Conservation (phyloP, 73 alveolate genomes). For the Paramecium pentaurelia region DNA sequence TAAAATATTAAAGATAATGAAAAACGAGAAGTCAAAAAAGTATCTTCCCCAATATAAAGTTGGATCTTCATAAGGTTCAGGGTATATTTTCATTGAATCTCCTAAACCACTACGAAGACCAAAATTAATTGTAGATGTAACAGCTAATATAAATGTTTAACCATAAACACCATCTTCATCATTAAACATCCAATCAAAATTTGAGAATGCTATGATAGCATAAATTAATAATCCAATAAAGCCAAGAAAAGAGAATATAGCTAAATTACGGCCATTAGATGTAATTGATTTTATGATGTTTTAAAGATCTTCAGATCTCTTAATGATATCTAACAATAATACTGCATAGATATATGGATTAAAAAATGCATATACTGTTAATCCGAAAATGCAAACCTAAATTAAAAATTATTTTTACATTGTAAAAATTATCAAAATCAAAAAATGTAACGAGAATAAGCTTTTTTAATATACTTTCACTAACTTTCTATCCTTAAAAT, state of each 20-base stretch:
- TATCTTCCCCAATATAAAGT: conserved; percentile 19
- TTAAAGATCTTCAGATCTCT: conserved; percentile 61
- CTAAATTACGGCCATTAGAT: conserved; percentile 44
- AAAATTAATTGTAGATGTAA: conserved; percentile 33
- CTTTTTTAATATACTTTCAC: background rate
- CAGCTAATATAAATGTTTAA: conserved; percentile 36
- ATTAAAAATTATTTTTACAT: background rate
- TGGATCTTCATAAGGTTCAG: background rate
- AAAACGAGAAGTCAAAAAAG: conserved; percentile 53
- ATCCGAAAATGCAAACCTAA: conserved; percentile 34
- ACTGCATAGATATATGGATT: conserved; percentile 54
- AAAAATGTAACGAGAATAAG: background rate
- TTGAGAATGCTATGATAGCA: background rate
- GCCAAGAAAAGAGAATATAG: conserved; percentile 48
- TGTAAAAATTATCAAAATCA: conserved; percentile 24
- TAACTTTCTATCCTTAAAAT: background rate
- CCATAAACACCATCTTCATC: conserved; percentile 1
- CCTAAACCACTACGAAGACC: conserved; percentile 57
- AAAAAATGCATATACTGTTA: conserved; percentile 54
- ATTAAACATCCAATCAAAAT: background rate
- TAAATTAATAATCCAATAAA: background rate
- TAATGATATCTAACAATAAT: conserved; percentile 44
- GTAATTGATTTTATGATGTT: conserved; percentile 56
- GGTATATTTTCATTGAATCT: background rate
- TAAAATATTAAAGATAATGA: conserved; percentile 47